phyloP scores from a whole-genome alignment of 2,329 filamentous ascomycete species.

The Colletotrichum godetiae region DNA sequence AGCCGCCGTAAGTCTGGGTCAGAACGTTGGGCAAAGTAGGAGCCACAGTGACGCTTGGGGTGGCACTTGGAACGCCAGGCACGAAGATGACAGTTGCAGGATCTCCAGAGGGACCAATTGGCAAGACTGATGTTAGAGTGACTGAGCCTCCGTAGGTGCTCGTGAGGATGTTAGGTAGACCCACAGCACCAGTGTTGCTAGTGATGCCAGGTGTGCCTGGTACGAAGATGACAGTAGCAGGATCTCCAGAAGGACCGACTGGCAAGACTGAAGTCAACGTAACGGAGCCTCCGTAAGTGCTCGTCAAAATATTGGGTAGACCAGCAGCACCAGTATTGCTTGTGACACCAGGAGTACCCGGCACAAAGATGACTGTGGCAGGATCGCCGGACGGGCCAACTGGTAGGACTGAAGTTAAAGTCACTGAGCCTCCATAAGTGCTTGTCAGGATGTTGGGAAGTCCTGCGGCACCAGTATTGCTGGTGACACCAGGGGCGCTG shows the following conservation, averaged over 20 bases:
- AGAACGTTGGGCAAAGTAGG: not conserved
- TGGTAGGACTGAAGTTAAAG: not conserved
- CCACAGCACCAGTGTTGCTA: not conserved
- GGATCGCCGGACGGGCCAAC: not conserved
- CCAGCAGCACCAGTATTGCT: not conserved
- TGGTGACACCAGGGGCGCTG: not conserved
- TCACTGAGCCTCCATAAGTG: slow-evolving; percentile 2
- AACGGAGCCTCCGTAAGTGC: not conserved
- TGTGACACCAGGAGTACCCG: not conserved
- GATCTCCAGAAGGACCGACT: not conserved
- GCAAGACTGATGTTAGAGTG: not conserved
- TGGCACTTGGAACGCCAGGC: not conserved
- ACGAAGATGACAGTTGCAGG: no score
- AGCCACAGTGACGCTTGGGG: not conserved
- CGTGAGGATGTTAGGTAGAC: not conserved
- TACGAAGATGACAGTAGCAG: no score
- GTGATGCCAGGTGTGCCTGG: no score
- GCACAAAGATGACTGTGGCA: not conserved
- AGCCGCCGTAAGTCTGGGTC: slow-evolving; percentile 4
- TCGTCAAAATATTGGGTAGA: not conserved
- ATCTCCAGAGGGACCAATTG: not conserved
- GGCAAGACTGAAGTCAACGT: not conserved
- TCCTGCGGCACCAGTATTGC: not conserved
- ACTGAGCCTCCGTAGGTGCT: slow-evolving; percentile 5
- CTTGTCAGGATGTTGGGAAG: not conserved